A percentile compares a stretch with the other conserved stretches of the same genome.
Evolutionary conservation across 345 rosid species (phyloP).

Genomic region (Adansonia digitata): DNA sequence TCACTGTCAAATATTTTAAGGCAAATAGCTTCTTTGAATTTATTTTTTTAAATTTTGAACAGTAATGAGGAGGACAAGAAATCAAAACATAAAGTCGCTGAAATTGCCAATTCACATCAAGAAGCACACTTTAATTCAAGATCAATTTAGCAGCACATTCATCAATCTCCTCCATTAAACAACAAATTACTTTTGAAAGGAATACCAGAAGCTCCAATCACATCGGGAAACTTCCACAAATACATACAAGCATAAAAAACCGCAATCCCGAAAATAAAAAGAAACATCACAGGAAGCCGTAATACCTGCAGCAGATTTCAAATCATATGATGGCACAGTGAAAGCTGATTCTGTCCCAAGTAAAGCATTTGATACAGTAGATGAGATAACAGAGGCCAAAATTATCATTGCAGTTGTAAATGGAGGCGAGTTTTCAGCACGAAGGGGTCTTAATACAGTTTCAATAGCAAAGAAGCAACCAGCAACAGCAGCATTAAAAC

Average conservation of each 20-base stretch:
- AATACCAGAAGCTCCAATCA: neutral
- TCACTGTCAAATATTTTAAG: neutral
- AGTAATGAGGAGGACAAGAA: neutral
- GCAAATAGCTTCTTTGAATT: neutral
- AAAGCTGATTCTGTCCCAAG: conserved; percentile 93
- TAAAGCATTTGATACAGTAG: conserved; percentile 87
- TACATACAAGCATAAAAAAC: conserved; percentile 1
- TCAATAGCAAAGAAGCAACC: conserved; percentile 99
- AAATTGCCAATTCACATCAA: neutral
- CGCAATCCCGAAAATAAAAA: neutral
- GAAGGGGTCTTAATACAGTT: conserved; percentile 88
- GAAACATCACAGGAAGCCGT: conserved; percentile 6
- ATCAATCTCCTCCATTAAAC: neutral
- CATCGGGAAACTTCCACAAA: neutral
- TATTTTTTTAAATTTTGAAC: neutral
- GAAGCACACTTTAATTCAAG: neutral
- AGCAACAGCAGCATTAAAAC: conserved; percentile 98
- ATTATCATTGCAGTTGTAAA: conserved; percentile 98
- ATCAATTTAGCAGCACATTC: neutral
- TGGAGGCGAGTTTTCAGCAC: conserved; percentile 97
- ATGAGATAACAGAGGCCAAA: conserved; percentile 92
- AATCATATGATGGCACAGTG: conserved; percentile 86
- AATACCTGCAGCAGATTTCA: conserved; percentile 97
- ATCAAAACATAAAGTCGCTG: neutral
- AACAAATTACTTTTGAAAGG: neutral